These are phyloP conservation scores for Caryopteris hybrid DNA, from an alignment of 305 asterid species.

Conservation along the genomic window DNA sequence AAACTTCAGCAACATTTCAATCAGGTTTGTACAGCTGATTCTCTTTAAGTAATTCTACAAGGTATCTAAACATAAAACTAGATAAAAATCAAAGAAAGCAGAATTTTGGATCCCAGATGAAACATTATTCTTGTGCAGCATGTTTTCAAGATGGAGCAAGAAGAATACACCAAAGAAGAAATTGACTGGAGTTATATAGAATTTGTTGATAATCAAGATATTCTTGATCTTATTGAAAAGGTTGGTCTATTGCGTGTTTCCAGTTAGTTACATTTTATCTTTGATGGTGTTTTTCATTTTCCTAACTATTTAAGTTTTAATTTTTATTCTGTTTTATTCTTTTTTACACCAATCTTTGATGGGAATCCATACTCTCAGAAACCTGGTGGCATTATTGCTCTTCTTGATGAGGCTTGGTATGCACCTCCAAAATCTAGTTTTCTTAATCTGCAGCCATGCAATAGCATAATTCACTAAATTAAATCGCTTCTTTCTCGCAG, in stretches of 20 bases:
- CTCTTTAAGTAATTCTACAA: constrained; percentile 4
- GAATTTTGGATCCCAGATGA: constrained; percentile 11
- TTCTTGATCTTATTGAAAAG: constrained; percentile 92
- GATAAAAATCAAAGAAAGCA: not conserved
- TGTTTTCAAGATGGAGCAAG: constrained; percentile 94
- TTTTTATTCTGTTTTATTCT: too few relatives aligned
- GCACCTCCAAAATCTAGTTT: not conserved
- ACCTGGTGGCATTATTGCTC: constrained; percentile 62
- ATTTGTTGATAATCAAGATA: constrained; percentile 76
- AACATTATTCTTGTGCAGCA: constrained; percentile 42
- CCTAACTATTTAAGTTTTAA: not conserved
- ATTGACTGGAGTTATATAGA: constrained; percentile 91
- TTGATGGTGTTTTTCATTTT: not conserved
- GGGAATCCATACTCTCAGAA: constrained; percentile 31
- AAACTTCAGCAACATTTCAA: constrained; percentile 93
- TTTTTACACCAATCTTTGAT: not conserved
- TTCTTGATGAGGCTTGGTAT: constrained; percentile 63
- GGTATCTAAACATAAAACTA: not conserved
- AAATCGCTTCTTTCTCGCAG: constrained; percentile 29
- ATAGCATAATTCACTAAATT: not conserved
- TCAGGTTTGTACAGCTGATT: constrained; percentile 48
- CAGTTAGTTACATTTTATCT: too few relatives aligned
- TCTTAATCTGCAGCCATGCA: not conserved
- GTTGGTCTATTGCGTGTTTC: constrained; percentile 13
- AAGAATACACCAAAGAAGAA: constrained; percentile 83